phyloP scores from a whole-genome alignment of 768 basidiomycete genomes.

The Suillus bovinus region DNA sequence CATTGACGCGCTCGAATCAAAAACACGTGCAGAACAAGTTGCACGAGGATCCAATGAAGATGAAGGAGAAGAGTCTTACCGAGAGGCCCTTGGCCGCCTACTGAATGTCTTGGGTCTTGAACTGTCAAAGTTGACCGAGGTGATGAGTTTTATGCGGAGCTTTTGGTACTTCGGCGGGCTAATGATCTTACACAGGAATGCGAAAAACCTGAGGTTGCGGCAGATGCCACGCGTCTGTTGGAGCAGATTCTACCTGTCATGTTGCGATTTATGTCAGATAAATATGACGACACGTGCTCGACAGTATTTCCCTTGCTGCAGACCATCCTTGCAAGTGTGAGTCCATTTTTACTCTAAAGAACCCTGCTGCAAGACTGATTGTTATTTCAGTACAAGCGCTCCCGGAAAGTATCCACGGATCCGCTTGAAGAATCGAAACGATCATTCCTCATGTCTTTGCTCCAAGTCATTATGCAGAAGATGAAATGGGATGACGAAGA shows the following conservation, averaged over 20 bases:
- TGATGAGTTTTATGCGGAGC: conserved; percentile 26
- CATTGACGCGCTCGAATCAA: conserved; percentile 75
- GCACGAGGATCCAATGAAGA: conserved; percentile 72
- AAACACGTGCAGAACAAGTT: conserved; percentile 66
- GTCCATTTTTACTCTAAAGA: conserved; percentile 23
- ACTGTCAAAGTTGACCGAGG: conserved; percentile 81
- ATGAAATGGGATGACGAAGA: conserved; percentile 89
- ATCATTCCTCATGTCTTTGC: conserved; percentile 74
- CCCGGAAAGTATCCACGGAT: conserved; percentile 57
- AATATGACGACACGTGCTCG: conserved; percentile 85
- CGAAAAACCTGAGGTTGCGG: conserved; percentile 55
- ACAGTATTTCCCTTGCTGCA: conserved; percentile 84
- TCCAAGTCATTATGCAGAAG: conserved; percentile 80
- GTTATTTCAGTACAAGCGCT: conserved; percentile 74
- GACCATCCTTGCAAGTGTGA: conserved; percentile 69
- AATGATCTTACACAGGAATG: conserved; percentile 48
- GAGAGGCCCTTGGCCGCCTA: conserved; percentile 85
- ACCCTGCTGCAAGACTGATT: conserved; percentile 9
- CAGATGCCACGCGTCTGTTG: conserved; percentile 65
- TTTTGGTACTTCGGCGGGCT: conserved; percentile 5
- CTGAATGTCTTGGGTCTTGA: conserved; percentile 83
- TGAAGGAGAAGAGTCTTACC: conserved; percentile 85
- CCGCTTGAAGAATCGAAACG: conserved; percentile 67
- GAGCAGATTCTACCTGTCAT: conserved; percentile 74
- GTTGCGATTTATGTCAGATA: conserved; percentile 87